A percentile compares a stretch with the other conserved stretches of the same genome.
Conservation (phyloP, 2,329 filamentous ascomycete genomes). For the Dryadomyces quercivorus region DNA sequence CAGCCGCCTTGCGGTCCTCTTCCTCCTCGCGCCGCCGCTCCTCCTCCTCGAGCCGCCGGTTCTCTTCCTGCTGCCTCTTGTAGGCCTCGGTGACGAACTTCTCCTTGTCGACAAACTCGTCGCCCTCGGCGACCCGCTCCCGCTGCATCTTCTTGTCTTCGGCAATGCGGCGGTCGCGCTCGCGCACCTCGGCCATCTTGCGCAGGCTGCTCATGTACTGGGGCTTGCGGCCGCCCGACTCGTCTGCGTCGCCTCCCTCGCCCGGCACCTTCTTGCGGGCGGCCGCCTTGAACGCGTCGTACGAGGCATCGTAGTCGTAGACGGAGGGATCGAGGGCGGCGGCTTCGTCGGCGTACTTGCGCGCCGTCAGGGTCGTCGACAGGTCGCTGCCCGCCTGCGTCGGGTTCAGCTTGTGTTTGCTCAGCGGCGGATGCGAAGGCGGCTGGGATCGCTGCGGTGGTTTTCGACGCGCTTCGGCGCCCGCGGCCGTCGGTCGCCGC, state of each 20-base stretch:
- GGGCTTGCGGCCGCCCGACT: conserved; percentile 50
- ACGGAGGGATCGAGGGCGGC: conserved; percentile 58
- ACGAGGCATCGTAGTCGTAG: conserved; percentile 77
- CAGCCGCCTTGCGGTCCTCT: conserved; percentile 50
- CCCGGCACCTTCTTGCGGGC: conserved; percentile 32
- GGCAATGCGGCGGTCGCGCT: conserved; percentile 65
- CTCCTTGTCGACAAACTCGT: conserved; percentile 71
- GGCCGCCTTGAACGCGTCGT: conserved; percentile 61
- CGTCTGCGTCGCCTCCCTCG: conserved; percentile 37
- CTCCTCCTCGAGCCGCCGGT: conserved; percentile 56
- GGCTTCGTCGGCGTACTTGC: conserved; percentile 52
- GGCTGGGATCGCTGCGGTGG: conserved; percentile 22
- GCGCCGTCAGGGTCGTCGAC: conserved; percentile 50
- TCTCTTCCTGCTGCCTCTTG: conserved; percentile 69
- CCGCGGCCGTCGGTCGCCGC: neutral
- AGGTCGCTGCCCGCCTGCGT: conserved; percentile 52
- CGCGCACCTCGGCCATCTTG: conserved; percentile 61
- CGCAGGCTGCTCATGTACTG: conserved; percentile 70
- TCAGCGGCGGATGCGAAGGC: conserved; percentile 20
- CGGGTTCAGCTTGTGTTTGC: conserved; percentile 16
- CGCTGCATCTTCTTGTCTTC: conserved; percentile 70
- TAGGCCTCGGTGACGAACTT: conserved; percentile 79
- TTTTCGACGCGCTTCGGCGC: neutral
- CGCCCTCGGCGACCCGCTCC: conserved; percentile 68
- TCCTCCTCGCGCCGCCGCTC: conserved; percentile 54